A percentile compares a stretch with the other conserved stretches of the same genome.
These are phyloP conservation scores for Aspergillus saccharolyticus DNA, from an alignment of 495 filamentous ascomycete species.

Conservation along the genomic window DNA sequence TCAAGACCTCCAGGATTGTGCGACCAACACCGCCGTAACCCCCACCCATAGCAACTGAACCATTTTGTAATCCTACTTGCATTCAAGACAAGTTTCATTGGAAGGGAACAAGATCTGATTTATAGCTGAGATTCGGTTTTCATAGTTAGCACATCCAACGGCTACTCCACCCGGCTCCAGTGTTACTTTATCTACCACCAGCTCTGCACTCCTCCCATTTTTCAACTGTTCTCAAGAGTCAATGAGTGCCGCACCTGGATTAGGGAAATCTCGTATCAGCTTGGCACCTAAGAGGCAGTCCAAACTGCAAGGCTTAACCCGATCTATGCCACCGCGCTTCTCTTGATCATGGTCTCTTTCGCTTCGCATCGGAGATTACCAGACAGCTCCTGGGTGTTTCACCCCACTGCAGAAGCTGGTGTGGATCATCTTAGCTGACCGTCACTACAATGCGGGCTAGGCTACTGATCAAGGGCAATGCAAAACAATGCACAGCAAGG, in stretches of 20 bases:
- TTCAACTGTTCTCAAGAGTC: too few relatives aligned
- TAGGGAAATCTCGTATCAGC: too few relatives aligned
- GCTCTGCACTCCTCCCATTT: too few relatives aligned
- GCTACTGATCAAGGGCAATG: not conserved
- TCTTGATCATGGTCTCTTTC: conserved; percentile 5
- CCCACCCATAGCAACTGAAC: conserved; percentile 40
- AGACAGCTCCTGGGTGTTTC: not conserved
- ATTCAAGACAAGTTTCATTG: not conserved
- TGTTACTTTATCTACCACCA: too few relatives aligned
- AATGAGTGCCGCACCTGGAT: too few relatives aligned
- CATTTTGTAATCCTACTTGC: conserved; percentile 20
- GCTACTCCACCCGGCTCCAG: not conserved
- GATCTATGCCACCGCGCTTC: conserved; percentile 1
- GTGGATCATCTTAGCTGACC: not conserved
- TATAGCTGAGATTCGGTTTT: not conserved
- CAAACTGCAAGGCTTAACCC: too few relatives aligned
- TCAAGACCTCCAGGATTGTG: conserved; percentile 36
- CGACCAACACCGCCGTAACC: conserved; percentile 40
- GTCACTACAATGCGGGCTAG: not conserved
- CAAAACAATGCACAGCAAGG: not conserved
- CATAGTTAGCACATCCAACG: not conserved
- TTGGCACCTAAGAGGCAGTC: too few relatives aligned
- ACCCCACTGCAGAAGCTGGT: not conserved
- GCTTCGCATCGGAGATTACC: not conserved
- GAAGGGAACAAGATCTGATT: not conserved